phyloP scores from a whole-genome alignment of 495 filamentous ascomycete genomes.

The Hypoxylon fuscum region DNA sequence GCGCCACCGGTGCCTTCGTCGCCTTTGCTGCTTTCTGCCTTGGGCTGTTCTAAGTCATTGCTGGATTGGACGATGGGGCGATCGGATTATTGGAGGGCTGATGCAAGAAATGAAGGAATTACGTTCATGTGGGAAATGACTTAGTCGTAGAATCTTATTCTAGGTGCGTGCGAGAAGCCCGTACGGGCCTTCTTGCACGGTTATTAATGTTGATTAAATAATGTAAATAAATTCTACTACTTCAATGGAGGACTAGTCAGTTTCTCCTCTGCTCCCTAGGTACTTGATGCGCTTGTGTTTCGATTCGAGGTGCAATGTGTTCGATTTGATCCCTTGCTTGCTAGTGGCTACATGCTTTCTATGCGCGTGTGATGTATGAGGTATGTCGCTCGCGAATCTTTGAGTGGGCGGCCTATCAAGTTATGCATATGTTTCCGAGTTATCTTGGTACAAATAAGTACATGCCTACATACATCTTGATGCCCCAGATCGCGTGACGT shows the following conservation, averaged over 20 bases:
- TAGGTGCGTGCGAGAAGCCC: neutral
- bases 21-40: constrained; percentile 38
- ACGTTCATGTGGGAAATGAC: constrained; percentile 17
- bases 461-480: too few relatives aligned
- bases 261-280: constrained; percentile 5
- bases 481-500: neutral
- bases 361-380: neutral
- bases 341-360: neutral
- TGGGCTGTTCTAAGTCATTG: constrained; percentile 34
- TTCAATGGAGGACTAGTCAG: neutral
- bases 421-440: neutral
- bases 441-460: too few relatives aligned
- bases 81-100: neutral
- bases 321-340: neutral
- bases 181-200: too few relatives aligned
- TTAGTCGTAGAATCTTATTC: neutral
- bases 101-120: constrained; percentile 4
- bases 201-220: constrained; percentile 30
- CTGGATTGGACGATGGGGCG: neutral
- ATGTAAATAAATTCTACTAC: constrained; percentile 23
- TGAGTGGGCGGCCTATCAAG: neutral
- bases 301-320: neutral
- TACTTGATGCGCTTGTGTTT: neutral
- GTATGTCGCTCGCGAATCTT: neutral
- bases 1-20: constrained; percentile 34